A percentile compares a stretch with the other conserved stretches of the same genome.
phyloP scores from a whole-genome alignment of 352 stramenopile genomes.

The Thalassiosira oceanica region DNA sequence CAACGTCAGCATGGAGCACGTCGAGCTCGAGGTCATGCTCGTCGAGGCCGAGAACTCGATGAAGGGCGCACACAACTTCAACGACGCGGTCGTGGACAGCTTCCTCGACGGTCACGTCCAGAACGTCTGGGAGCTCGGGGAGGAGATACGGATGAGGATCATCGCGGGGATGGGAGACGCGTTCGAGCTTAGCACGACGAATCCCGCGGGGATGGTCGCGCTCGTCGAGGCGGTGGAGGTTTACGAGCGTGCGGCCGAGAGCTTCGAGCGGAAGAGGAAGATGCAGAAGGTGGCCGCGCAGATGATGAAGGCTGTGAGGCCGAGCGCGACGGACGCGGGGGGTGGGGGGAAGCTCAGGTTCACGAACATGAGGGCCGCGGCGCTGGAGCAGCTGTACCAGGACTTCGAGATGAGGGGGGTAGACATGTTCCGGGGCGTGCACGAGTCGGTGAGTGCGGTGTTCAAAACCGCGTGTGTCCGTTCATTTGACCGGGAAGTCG shows the following conservation, averaged over 20 bases:
- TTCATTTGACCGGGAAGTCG: no score
- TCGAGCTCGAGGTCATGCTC: constrained; percentile 79
- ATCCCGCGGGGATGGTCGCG: constrained; percentile 78
- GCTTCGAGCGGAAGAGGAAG: constrained; percentile 65
- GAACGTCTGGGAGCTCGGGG: constrained; percentile 81
- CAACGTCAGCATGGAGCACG: constrained; percentile 74
- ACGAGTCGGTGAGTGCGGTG: no score
- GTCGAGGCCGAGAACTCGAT: constrained; percentile 79
- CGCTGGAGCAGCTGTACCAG: constrained; percentile 75
- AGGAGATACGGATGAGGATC: constrained; percentile 79
- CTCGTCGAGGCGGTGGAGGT: constrained; percentile 79
- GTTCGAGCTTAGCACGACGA: constrained; percentile 77
- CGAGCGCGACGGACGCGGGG: no score
- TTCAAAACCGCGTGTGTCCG: no score
- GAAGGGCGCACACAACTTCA: constrained; percentile 57
- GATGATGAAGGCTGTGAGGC: no score
- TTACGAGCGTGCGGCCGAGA: constrained; percentile 68
- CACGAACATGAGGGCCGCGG: constrained; percentile 76
- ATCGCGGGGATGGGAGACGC: constrained; percentile 68
- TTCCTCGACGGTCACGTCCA: constrained; percentile 77
- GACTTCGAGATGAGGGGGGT: constrained; percentile 73
- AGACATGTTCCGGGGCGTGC: constrained; percentile 68
- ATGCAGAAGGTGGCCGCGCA: no score
- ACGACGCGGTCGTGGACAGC: constrained; percentile 70
- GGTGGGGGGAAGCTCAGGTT: constrained; percentile 54